Percentiles rank a stretch among this genome's conserved stretches.
phyloP scores from a whole-genome alignment of 148 eudicot genomes.

The Pouteria glomerata region DNA sequence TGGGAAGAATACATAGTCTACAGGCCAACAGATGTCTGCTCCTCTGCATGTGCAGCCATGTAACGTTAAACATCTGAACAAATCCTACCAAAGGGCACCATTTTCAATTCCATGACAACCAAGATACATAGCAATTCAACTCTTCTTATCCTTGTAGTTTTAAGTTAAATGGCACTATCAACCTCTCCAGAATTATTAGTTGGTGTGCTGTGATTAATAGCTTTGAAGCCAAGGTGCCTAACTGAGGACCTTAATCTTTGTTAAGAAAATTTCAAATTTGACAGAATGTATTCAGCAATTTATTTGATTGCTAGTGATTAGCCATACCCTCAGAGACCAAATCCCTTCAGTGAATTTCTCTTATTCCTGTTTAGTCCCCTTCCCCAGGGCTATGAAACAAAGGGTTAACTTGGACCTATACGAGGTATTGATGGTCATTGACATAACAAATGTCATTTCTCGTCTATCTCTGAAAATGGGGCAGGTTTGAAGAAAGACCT shows the following conservation, averaged over 20 bases:
- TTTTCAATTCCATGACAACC: neutral
- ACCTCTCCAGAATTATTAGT: neutral
- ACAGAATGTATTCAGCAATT: neutral
- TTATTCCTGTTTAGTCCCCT: too few relatives aligned
- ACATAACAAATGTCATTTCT: too few relatives aligned
- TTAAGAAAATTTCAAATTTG: neutral
- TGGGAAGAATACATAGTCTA: constrained; percentile 1
- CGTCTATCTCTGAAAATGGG: too few relatives aligned
- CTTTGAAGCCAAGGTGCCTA: neutral
- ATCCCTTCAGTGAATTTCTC: too few relatives aligned
- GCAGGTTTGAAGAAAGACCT: too few relatives aligned
- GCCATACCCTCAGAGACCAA: too few relatives aligned
- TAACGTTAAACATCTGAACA: neutral
- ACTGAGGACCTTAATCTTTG: neutral
- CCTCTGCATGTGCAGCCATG: neutral
- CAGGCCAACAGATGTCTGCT: neutral
- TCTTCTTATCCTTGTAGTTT: neutral
- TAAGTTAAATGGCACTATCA: neutral
- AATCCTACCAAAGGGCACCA: neutral
- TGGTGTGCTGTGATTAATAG: neutral
- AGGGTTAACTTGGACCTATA: too few relatives aligned
- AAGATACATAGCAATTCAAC: neutral
- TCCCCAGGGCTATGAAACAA: too few relatives aligned
- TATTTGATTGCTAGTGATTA: neutral
- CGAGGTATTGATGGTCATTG: too few relatives aligned